Conservation (phyloP, 768 basidiomycete species). For the Xerocomellus dryophilus region DNA sequence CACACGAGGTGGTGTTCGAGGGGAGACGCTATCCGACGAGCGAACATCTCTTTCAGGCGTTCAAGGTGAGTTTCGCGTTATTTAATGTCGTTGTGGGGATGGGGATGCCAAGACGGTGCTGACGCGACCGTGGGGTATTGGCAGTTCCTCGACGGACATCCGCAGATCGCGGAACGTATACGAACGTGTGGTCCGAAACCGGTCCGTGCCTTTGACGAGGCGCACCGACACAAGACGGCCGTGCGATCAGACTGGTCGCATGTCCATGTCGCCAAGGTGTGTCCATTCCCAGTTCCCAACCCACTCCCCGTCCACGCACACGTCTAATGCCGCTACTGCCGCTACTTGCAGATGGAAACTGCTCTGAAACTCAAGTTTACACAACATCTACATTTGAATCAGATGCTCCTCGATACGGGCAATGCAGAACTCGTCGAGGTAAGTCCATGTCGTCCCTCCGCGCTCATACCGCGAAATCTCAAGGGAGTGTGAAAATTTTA, state of each 20-base stretch:
- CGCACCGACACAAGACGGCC: slow-evolving; percentile 61
- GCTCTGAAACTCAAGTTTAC: slow-evolving; percentile 64
- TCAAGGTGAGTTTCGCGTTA: slow-evolving; percentile 49
- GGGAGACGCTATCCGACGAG: slow-evolving; percentile 69
- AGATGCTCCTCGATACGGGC: slow-evolving; percentile 62
- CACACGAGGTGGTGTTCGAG: slow-evolving; percentile 62
- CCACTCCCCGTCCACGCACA: not conserved
- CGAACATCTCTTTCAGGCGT: slow-evolving; percentile 76
- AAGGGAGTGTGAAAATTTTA: not conserved
- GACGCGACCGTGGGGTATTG: not conserved
- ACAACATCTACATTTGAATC: slow-evolving; percentile 57
- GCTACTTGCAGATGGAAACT: slow-evolving; percentile 54
- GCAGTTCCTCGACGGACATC: slow-evolving; percentile 59
- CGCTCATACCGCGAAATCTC: not conserved
- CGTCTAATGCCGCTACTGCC: not conserved
- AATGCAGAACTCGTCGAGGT: slow-evolving; percentile 70
- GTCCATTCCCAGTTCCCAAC: not conserved
- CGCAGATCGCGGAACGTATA: slow-evolving; percentile 66
- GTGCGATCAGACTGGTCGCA: slow-evolving; percentile 63
- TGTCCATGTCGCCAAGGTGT: slow-evolving; percentile 62
- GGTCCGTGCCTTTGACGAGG: slow-evolving; percentile 62
- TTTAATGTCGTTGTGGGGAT: not conserved
- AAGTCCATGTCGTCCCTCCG: slow-evolving; percentile 4
- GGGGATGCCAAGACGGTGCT: not conserved
- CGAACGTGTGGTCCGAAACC: slow-evolving; percentile 60